Base-by-base conservation (phyloP, 2,329 filamentous ascomycete species). In the Ophiostoma angusticollis region DNA sequence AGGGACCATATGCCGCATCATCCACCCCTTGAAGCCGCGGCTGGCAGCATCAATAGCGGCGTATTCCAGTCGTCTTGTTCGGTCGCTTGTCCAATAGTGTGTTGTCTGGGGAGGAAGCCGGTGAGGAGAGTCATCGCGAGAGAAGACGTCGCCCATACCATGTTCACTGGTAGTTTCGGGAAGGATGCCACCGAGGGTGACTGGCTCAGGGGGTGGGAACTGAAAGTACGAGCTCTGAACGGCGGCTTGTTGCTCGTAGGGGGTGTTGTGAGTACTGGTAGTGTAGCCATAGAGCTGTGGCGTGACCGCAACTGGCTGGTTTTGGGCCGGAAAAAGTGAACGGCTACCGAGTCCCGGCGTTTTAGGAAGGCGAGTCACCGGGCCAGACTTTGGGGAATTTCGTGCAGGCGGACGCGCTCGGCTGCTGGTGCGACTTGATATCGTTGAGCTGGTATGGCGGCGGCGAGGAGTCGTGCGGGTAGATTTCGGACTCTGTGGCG, bases 61-160 rank as follows among this genome's bases (percentile, higher is more conserved):
- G 48, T 80, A 80, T 58, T 80, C 75, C 4, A 78, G 62, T 9
- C 73, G 63, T 4, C 75, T 65, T 0, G 74, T 78, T 38, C 63
- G 64, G 51, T 78, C 72, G 49, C 72, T 78, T 1, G 74, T 79
- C 75, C 75, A 80, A 57, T 79, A 80, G 51, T 78, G 72, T 1
- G 71, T 72, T 3, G 75, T 78, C 47, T 68, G 65, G 4, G 70
- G 70, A 11, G 71, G 74, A 2, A 63, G 60, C 3, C 62, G 56
- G 24, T 60, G 58, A 3, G 55, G 41, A 1, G 51, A 47, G 16
- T 44, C 47, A 17, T 46, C 40, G 44, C 14, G n/a, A n/a, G n/a
- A n/a, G n/a, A n/a, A 43, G 31, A 22, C 33, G 19, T 45, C 50
- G 47, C 24, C 11, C 19, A 16, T 13, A 17, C 17, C 29, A 8